Evolutionary conservation across 495 filamentous ascomycete genomes (phyloP).

Genomic region (Trypethelium eluteriae): DNA sequence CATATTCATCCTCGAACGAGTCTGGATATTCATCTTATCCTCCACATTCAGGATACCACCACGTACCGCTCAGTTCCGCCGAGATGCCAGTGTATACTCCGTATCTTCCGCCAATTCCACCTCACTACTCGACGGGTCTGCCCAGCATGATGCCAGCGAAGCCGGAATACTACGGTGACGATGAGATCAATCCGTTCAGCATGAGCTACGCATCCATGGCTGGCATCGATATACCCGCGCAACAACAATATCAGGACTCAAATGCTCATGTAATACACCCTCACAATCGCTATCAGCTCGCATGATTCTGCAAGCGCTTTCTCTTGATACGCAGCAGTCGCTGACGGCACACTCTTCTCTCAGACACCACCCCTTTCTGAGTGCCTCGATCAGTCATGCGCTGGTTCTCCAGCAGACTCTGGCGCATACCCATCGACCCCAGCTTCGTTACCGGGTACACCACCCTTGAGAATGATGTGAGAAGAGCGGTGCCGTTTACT

Average conservation of each 20-base stretch:
- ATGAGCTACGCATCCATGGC: slow-evolving; percentile 67
- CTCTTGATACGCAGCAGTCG: background rate
- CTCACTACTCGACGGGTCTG: slow-evolving; percentile 52
- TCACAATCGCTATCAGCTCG: slow-evolving; percentile 17
- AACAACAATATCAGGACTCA: slow-evolving; percentile 53
- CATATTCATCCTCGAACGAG: slow-evolving; percentile 58
- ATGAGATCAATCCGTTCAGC: slow-evolving; percentile 69
- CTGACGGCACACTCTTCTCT: slow-evolving; percentile 11
- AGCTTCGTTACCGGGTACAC: slow-evolving; percentile 59
- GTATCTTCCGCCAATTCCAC: slow-evolving; percentile 56
- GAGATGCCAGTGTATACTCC: slow-evolving; percentile 51
- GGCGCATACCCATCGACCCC: slow-evolving; percentile 58
- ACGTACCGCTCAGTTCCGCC: slow-evolving; percentile 49
- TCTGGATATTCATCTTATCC: slow-evolving; percentile 59
- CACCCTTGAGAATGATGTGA: slow-evolving; percentile 29
- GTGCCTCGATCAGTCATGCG: slow-evolving; percentile 65
- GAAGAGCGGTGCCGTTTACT: background rate
- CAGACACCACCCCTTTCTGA: slow-evolving; percentile 84
- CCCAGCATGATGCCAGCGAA: slow-evolving; percentile 63
- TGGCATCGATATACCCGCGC: slow-evolving; percentile 60
- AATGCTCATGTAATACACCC: slow-evolving; percentile 25
- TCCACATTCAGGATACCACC: slow-evolving; percentile 56
- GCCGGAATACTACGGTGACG: slow-evolving; percentile 50
- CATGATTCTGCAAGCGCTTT: slow-evolving; percentile 11
- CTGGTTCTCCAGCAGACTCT: slow-evolving; percentile 49